These are phyloP conservation scores for Mucor lusitanicus DNA, from an alignment of 371 early-diverging fungal species.

Conservation along the genomic window DNA sequence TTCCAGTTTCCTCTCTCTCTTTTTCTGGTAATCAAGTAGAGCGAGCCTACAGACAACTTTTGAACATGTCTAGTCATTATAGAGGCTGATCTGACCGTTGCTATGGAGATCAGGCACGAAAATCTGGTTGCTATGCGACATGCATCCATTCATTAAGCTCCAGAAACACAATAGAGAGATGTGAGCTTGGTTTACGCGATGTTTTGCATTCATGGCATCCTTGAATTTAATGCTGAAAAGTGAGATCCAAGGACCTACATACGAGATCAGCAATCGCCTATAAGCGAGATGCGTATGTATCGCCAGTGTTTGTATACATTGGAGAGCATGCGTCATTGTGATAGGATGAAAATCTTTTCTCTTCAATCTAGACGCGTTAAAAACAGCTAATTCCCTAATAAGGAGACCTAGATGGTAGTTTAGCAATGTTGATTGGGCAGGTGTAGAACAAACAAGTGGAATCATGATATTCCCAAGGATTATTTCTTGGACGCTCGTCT, in stretches of 20 bases:
- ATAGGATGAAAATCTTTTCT: not conserved
- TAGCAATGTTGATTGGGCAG: not conserved
- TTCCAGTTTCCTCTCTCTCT: not conserved
- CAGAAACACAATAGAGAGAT: not conserved
- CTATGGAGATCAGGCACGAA: not conserved
- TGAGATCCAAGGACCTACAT: not conserved
- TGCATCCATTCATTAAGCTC: not conserved
- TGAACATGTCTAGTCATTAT: not conserved
- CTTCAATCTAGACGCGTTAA: constrained; percentile 6
- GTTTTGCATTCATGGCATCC: not conserved
- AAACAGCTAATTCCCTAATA: constrained; percentile 3
- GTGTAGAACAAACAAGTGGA: not conserved
- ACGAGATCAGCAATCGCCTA: not conserved
- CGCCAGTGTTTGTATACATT: not conserved
- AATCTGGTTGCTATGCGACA: not conserved
- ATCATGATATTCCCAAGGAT: constrained; percentile 6
- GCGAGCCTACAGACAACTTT: not conserved
- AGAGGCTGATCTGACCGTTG: not conserved
- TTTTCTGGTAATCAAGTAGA: not conserved
- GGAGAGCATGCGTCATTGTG: not conserved
- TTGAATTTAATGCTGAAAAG: not conserved
- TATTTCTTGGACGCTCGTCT: not conserved
- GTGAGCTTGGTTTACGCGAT: not conserved
- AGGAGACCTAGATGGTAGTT: not conserved
- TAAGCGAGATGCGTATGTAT: not conserved